Evolutionary conservation across 2,329 filamentous ascomycete genomes (phyloP), one percentile per base, ranked within the genome.

Genomic region (Fusarium sp.): DNA sequence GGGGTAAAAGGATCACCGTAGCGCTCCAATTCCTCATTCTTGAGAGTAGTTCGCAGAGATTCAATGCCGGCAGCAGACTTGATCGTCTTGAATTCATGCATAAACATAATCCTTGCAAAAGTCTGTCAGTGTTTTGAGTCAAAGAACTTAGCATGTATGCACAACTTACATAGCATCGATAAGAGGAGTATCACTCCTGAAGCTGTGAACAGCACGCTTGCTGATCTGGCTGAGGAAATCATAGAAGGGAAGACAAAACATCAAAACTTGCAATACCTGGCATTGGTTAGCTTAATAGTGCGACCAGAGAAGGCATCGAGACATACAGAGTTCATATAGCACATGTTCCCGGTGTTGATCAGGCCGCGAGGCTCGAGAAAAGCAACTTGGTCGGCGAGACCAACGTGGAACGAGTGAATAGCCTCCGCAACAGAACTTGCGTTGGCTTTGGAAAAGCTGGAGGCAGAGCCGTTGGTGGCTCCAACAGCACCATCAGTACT

Each of bases 261-360:
- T 89, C 78, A 99, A 89, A 79, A 97, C 93, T 92, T 99, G 96
- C 73, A 99, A 88, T 81, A 98, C 92, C 94, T 97, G 73, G 12
- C 45, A 12, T 12, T 41, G 35, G 75, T 88, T 78, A 87, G 63
- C 23, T 21, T 3, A 82, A 66, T 74, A 60, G 16, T 10, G 15
- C 11, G 21, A n/a, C 6, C 23, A 11, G 37, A 19, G 6, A 25
- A 11, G 6, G 14, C 15, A 19, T 27, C 11, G 7, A 11, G 35
- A 84, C 93, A 84, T 87, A 97, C 95, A 72, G 96, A 98, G 85
- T 98, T 99, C 96, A 99, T 98, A 84, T 99, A 99, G 83, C 96
- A 99, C 93, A 98, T 97, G 80, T 99, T 98, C 55, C 96, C 96
- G 44, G 95, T 97, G 83, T 99, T 99, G 75, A 97, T 93, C 78